Evolutionary conservation across 164 flowering plant species (phyloP).

Genomic region (Amborella trichopoda): DNA sequence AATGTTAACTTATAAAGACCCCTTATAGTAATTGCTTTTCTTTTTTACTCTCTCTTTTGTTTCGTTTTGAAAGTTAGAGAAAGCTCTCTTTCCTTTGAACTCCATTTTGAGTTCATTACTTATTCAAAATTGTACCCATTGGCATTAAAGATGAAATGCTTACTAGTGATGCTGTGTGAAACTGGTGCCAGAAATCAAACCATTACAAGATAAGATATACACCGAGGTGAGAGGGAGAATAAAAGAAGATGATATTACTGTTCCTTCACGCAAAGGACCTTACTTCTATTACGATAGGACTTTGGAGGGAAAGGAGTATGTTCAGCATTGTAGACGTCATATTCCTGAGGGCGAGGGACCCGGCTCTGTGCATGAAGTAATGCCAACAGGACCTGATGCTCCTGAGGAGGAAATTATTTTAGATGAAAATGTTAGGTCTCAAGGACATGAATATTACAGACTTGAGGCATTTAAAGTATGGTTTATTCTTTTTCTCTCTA

Average conservation of each 20-base stretch:
- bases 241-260: constrained; percentile 84
- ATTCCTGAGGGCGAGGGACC: constrained; percentile 18
- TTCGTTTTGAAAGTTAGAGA: no score
- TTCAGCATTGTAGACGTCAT: constrained; percentile 58
- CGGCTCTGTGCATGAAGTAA: constrained; percentile 50
- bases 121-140: no score
- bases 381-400: constrained; percentile 66
- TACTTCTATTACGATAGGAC: constrained; percentile 68
- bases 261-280: constrained; percentile 54
- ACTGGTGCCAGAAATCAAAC: constrained; percentile 57
- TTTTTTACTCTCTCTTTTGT: background rate
- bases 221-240: constrained; percentile 70
- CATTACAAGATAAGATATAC: constrained; percentile 48
- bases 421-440: constrained; percentile 78
- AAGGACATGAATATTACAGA: constrained; percentile 42
- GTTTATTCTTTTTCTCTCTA: background rate
- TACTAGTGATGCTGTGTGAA: no score
- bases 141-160: no score
- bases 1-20: no score
- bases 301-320: constrained; percentile 74
- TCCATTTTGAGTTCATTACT: no score
- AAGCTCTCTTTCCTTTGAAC: no score
- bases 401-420: constrained; percentile 69
- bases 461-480: constrained; percentile 54
- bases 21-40: no score